phyloP scores from a whole-genome alignment of 2,329 filamentous ascomycete species.

The Bisporella sp. region DNA sequence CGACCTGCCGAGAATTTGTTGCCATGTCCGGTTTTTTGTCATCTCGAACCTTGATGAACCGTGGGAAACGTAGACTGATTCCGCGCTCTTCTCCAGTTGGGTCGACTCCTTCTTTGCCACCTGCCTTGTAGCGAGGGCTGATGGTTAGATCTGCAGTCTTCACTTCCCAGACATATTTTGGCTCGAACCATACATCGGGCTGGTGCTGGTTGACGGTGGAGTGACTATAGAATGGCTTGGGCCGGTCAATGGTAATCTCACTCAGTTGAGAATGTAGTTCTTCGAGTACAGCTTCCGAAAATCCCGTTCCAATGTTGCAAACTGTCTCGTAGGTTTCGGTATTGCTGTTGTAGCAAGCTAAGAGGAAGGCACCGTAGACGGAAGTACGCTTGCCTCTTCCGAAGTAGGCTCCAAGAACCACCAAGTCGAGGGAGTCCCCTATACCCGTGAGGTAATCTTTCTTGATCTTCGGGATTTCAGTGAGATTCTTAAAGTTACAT shows the following conservation, averaged over 20 bases:
- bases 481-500: too few relatives aligned
- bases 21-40: conserved; percentile 95
- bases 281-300: conserved; percentile 90
- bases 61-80: conserved; percentile 82
- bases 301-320: conserved; percentile 97
- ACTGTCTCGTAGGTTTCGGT: conserved; percentile 86
- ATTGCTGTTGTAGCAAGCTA: conserved; percentile 83
- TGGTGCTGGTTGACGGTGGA: conserved; percentile 81
- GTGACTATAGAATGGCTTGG: conserved; percentile 93
- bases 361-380: conserved; percentile 90
- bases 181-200: conserved; percentile 98
- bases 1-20: conserved; percentile 75
- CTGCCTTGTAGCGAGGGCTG: conserved; percentile 90
- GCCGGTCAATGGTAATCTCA: conserved; percentile 72
- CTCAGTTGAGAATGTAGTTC: conserved; percentile 72
- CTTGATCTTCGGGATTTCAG: conserved; percentile 59
- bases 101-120: conserved; percentile 71
- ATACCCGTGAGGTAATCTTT: conserved; percentile 95
- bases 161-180: conserved; percentile 92
- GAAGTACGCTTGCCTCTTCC: conserved; percentile 94
- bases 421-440: conserved; percentile 92
- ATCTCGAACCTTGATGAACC: conserved; percentile 86
- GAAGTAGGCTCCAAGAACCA: conserved; percentile 89
- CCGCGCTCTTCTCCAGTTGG: conserved; percentile 60
- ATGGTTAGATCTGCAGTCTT: conserved; percentile 94